Conservation (phyloP, 768 basidiomycete species). For the Amanita brunnescens region DNA sequence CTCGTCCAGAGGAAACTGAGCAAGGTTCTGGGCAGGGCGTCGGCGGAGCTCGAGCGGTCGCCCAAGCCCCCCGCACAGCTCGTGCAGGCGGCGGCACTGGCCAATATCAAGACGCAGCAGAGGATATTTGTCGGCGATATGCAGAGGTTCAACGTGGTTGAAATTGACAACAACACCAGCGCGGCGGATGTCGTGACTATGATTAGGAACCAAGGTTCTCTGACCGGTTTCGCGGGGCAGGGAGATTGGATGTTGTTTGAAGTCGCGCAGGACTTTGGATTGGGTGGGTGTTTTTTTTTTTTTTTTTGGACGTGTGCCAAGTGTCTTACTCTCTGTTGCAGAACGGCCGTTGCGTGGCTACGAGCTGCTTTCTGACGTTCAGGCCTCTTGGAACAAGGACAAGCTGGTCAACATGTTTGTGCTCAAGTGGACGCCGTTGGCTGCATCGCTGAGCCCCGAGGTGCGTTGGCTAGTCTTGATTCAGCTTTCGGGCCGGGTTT, state of each 20-base stretch:
- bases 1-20: background rate
- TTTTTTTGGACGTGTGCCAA: conserved; percentile 5
- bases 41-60: conserved; percentile 18
- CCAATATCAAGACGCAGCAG: conserved; percentile 42
- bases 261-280: conserved; percentile 83
- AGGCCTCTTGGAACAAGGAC: conserved; percentile 83
- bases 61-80: conserved; percentile 12
- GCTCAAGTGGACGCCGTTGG: conserved; percentile 64
- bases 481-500: background rate
- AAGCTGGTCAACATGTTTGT: conserved; percentile 75
- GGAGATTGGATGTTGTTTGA: conserved; percentile 88
- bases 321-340: conserved; percentile 19
- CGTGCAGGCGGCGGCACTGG: conserved; percentile 14
- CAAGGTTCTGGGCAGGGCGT: conserved; percentile 9
- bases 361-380: conserved; percentile 73
- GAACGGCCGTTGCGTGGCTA: conserved; percentile 88
- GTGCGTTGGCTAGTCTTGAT: conserved; percentile 35
- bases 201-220: conserved; percentile 56
- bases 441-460: conserved; percentile 46
- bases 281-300: conserved; percentile 54
- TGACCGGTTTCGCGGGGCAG: conserved; percentile 48
- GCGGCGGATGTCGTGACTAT: conserved; percentile 66
- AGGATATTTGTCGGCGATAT: conserved; percentile 71
- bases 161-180: conserved; percentile 55
- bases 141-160: conserved; percentile 69